Evolutionary conservation across 768 basidiomycete genomes (phyloP).

Genomic region (Termitomyces sp.): DNA sequence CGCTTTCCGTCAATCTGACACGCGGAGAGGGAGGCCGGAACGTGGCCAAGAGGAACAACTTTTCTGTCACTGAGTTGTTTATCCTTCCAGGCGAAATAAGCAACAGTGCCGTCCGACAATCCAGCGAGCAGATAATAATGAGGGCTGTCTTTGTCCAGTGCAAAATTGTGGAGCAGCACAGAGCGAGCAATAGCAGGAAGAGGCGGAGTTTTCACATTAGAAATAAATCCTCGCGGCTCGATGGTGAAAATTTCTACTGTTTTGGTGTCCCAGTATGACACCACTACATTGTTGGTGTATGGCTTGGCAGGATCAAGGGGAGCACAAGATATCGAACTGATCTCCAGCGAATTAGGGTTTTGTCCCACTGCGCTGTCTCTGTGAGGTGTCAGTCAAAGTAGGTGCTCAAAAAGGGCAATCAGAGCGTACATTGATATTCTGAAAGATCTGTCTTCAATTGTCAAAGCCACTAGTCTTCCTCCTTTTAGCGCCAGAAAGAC

Average conservation of each 20-base stretch:
- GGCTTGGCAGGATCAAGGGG: slow-evolving; percentile 44
- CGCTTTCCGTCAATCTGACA: slow-evolving; percentile 48
- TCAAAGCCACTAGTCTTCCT: slow-evolving; percentile 48
- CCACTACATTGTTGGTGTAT: slow-evolving; percentile 45
- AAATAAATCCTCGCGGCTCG: slow-evolving; percentile 18
- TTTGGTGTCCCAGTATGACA: slow-evolving; percentile 77
- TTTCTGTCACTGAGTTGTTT: slow-evolving; percentile 45
- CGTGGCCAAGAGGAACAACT: slow-evolving; percentile 55
- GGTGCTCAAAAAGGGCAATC: not conserved
- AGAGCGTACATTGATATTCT: slow-evolving; percentile 24
- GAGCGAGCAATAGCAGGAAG: slow-evolving; percentile 42
- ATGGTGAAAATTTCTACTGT: slow-evolving; percentile 49
- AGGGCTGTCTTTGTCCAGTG: slow-evolving; percentile 26
- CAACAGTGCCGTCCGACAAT: slow-evolving; percentile 69
- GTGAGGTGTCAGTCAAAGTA: not conserved
- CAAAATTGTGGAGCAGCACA: slow-evolving; percentile 43
- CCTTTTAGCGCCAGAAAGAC: slow-evolving; percentile 54
- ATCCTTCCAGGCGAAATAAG: slow-evolving; percentile 46
- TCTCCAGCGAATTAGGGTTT: slow-evolving; percentile 32
- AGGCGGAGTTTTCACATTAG: slow-evolving; percentile 28
- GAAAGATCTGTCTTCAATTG: slow-evolving; percentile 35
- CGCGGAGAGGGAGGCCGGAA: slow-evolving; percentile 57
- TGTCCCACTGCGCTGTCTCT: slow-evolving; percentile 6
- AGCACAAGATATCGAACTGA: slow-evolving; percentile 66
- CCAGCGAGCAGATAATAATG: slow-evolving; percentile 65